Conservation (phyloP, 75 land plant genomes). For the Pinus tabuliformis region DNA sequence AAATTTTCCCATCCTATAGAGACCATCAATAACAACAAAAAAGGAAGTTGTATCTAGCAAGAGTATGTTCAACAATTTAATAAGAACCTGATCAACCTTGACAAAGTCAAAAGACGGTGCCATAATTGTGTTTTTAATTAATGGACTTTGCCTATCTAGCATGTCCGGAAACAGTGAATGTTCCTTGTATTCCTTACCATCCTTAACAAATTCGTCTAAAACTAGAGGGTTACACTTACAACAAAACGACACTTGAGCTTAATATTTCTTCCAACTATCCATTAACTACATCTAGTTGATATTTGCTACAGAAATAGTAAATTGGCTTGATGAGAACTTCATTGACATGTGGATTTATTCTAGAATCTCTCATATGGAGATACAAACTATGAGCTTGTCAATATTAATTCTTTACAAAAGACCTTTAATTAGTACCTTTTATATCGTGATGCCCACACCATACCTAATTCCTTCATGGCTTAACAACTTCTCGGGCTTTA, state of each 20-base stretch:
- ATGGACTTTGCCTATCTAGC: slow-evolving; percentile 4
- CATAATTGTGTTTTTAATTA: not conserved
- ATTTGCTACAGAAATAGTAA: slow-evolving; percentile 13
- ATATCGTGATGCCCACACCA: slow-evolving; percentile 26
- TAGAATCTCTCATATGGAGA: slow-evolving; percentile 31
- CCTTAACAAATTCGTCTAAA: slow-evolving; percentile 31
- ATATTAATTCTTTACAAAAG: slow-evolving; percentile 33
- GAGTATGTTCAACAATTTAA: not conserved
- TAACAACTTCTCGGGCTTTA: slow-evolving; percentile 40
- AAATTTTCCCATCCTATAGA: slow-evolving; percentile 38
- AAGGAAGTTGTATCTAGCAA: slow-evolving; percentile 38
- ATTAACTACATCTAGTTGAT: slow-evolving; percentile 12
- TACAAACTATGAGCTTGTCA: slow-evolving; percentile 30
- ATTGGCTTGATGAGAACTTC: slow-evolving; percentile 30
- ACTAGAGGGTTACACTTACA: slow-evolving; percentile 30
- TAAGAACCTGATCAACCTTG: not conserved
- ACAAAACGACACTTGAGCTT: not conserved
- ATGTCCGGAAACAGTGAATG: slow-evolving; percentile 20
- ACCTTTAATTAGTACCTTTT: slow-evolving; percentile 43
- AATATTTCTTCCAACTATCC: slow-evolving; percentile 4
- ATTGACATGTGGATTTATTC: slow-evolving; percentile 24
- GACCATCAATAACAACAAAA: slow-evolving; percentile 55
- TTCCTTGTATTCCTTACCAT: slow-evolving; percentile 33
- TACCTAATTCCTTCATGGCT: slow-evolving; percentile 33
- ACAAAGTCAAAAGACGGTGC: not conserved